Evolutionary conservation across 225 moss, liverwort and hornwort genomes (phyloP).

Genomic region (Bryoerythrophyllum caledonicum): DNA sequence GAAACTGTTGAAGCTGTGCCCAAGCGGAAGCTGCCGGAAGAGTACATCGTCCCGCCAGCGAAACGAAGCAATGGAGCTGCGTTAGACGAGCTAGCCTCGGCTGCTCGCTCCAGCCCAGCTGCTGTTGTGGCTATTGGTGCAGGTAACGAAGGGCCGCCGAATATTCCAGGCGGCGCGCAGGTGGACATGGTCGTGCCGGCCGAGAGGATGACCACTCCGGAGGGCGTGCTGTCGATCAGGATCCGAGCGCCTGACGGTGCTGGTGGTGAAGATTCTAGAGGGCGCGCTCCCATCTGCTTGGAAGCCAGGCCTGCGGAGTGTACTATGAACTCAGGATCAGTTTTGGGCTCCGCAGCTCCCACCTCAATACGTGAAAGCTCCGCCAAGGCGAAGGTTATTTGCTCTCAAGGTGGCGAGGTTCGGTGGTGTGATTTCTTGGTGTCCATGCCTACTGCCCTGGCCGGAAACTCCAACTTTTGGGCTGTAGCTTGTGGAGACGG

Average conservation of each 20-base stretch:
- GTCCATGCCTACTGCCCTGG: slow-evolving; percentile 74
- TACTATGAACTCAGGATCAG: slow-evolving; percentile 42
- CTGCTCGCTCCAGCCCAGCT: slow-evolving; percentile 44
- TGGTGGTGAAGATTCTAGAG: slow-evolving; percentile 37
- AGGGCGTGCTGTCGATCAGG: slow-evolving; percentile 74
- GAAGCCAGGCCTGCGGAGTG: slow-evolving; percentile 81
- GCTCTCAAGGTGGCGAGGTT: slow-evolving; percentile 93
- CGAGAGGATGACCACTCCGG: slow-evolving; percentile 51
- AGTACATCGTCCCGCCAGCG: slow-evolving; percentile 40
- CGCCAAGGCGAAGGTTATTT: slow-evolving; percentile 69
- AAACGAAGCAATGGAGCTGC: slow-evolving; percentile 57
- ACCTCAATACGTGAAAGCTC: slow-evolving; percentile 59
- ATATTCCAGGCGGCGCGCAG: slow-evolving; percentile 33
- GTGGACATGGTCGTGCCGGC: slow-evolving; percentile 60
- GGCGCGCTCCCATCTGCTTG: slow-evolving; percentile 64
- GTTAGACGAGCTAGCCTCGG: slow-evolving; percentile 36
- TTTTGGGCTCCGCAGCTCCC: slow-evolving; percentile 44
- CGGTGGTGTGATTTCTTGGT: slow-evolving; percentile 84
- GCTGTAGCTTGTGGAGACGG: slow-evolving; percentile 92
- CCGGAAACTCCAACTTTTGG: slow-evolving; percentile 88
- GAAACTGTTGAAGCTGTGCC: slow-evolving; percentile 27
- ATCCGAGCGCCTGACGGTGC: slow-evolving; percentile 42
- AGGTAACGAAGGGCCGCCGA: slow-evolving; percentile 45
- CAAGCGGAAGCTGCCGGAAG: slow-evolving; percentile 64
- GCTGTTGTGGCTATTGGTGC: slow-evolving; percentile 45